phyloP scores from a whole-genome alignment of 2,329 filamentous ascomycete species.

The Tolypocladium cylindrosporum region DNA sequence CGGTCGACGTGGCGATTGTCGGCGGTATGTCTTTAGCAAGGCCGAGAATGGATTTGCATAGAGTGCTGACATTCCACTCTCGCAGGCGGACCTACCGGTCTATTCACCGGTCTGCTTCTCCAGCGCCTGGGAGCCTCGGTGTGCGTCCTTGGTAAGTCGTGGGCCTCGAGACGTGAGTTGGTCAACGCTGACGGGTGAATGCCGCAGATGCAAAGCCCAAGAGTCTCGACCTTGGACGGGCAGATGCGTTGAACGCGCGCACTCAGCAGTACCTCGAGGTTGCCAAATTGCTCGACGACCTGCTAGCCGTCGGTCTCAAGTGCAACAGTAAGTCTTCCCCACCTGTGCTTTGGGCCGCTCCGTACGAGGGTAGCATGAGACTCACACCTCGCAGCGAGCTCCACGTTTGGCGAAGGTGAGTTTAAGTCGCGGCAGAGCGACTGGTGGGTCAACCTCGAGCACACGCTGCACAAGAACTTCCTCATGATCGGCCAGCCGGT shows the following conservation, averaged over 20 bases:
- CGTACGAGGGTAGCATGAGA: background rate
- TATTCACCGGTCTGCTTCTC: conserved; percentile 33
- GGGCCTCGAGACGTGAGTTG: background rate
- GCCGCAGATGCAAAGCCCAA: conserved; percentile 25
- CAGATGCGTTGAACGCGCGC: conserved; percentile 37
- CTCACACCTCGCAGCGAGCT: conserved; percentile 25
- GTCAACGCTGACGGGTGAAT: background rate
- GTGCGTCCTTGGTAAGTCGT: conserved; percentile 22
- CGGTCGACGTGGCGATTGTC: conserved; percentile 25
- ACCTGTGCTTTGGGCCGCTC: background rate
- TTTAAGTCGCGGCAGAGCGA: conserved; percentile 36
- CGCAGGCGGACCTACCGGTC: conserved; percentile 33
- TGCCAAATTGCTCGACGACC: conserved; percentile 29
- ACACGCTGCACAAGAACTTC: conserved; percentile 36
- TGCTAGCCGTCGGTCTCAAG: conserved; percentile 31
- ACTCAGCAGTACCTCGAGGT: conserved; percentile 38
- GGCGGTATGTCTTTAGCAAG: conserved; percentile 16
- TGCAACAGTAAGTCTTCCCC: conserved; percentile 32
- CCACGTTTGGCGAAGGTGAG: conserved; percentile 33
- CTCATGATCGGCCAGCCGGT: conserved; percentile 40
- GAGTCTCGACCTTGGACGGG: conserved; percentile 30
- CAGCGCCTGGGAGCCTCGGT: conserved; percentile 30
- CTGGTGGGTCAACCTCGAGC: conserved; percentile 36
- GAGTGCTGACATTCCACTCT: background rate
- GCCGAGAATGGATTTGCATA: background rate